Evolutionary conservation across 176 grass and related monocot genomes (phyloP), one percentile per base, ranked within the genome.

Genomic region (Coix lacrymajobi): DNA sequence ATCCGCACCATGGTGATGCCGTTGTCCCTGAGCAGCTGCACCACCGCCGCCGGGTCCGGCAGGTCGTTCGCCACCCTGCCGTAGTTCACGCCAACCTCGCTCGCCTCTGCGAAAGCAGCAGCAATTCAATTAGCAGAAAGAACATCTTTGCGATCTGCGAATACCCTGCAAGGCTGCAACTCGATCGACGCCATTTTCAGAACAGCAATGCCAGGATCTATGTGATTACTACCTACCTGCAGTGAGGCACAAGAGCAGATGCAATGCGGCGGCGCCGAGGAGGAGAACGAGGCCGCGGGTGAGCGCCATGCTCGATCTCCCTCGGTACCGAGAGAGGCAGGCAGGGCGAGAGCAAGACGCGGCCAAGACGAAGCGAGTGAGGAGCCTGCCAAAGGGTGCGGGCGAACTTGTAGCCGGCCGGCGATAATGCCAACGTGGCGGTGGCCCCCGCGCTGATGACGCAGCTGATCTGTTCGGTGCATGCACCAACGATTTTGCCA

Each of bases 1-100:
- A 96, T 62, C 80, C 86, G 89, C 2, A 92, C 88, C 83, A 85
- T 79, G 26, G 76, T 78, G 41, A 96, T 79, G 66, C 88, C 83
- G 3, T 77, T 80, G 7, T 75, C 24, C 70, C 89, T 85, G 13
- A 96, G 79, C 14, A 96, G 86, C 52, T 89, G 61, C 33, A 84
- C 86, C 24, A 91, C 88, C 31, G 49, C 24, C 7, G 82, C 4
- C 32, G 79, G 36, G 8, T 80, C 39, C 8, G 88, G 88, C 32
- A 91, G 79, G n/a, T n/a, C n/a, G n/a, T n/a, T n/a, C n/a, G n/a
- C n/a, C n/a, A n/a, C n/a, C n/a, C n/a, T n/a, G n/a, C 92, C 92
- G 38, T 91, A 94, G 86, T 81, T 91, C 11, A 94, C 88, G 0
- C 92, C 92, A 22, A 94, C 28, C 14, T 39, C 33, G 1, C 88